Evolutionary conservation across 2,329 filamentous ascomycete genomes (phyloP).

Genomic region (Alternaria tenuissima): DNA sequence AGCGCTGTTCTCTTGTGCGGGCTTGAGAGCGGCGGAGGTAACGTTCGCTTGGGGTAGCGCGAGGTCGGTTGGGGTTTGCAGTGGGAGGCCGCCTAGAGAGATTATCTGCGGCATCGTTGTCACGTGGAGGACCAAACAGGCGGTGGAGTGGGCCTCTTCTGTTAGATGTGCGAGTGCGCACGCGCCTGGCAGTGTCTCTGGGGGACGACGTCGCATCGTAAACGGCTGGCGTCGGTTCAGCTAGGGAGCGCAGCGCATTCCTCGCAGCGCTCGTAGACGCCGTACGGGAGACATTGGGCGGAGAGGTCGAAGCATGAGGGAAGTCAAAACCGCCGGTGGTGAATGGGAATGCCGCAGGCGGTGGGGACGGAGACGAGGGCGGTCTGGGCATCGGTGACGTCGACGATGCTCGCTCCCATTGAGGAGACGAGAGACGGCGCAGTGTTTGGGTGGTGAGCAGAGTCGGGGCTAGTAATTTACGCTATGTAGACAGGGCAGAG

Average conservation of each 20-base stretch:
- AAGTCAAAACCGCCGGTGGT: conserved; percentile 55
- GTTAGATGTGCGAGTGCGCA: conserved; percentile 16
- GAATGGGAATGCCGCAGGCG: conserved; percentile 40
- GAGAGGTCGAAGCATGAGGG: conserved; percentile 52
- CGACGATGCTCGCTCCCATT: conserved; percentile 27
- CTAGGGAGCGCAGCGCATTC: conserved; percentile 18
- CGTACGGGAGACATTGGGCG: conserved; percentile 19
- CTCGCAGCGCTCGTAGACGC: conserved; percentile 2
- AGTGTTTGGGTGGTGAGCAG: neutral
- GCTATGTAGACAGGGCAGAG: neutral
- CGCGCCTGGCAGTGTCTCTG: conserved; percentile 20
- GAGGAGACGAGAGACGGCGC: neutral
- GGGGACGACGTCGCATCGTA: conserved; percentile 14
- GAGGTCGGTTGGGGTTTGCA: conserved; percentile 38
- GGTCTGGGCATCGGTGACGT: conserved; percentile 45
- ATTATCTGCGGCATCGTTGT: conserved; percentile 24
- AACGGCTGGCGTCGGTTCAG: conserved; percentile 13
- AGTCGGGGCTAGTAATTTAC: neutral
- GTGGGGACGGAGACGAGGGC: conserved; percentile 38
- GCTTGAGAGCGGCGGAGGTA: conserved; percentile 46
- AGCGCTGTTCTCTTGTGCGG: conserved; percentile 38
- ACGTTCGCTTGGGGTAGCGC: conserved; percentile 47
- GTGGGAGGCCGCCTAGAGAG: conserved; percentile 26
- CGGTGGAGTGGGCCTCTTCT: conserved; percentile 31
- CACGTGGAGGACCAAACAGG: conserved; percentile 31